Evolutionary conservation across 2,329 filamentous ascomycete genomes (phyloP).

Genomic region (Beauveria australis): DNA sequence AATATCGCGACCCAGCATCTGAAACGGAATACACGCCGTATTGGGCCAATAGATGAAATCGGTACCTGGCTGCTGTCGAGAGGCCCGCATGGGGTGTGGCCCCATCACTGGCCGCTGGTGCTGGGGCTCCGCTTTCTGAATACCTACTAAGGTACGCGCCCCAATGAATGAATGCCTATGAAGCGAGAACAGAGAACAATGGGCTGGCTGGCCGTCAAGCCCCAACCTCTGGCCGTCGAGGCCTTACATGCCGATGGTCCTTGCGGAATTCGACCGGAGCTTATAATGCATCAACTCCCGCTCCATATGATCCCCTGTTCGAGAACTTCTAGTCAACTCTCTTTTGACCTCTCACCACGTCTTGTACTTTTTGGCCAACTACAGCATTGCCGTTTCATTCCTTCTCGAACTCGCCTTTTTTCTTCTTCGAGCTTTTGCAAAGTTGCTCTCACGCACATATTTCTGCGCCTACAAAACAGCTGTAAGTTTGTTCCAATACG

Average conservation of each 20-base stretch:
- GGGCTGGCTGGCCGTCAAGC: neutral
- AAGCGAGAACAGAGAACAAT: slow-evolving; percentile 7
- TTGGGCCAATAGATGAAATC: slow-evolving; percentile 3
- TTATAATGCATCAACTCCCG: slow-evolving; percentile 2
- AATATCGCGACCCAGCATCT: slow-evolving; percentile 1
- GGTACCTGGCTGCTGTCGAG: slow-evolving; percentile 1
- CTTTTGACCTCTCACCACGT: neutral
- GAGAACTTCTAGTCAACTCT: neutral
- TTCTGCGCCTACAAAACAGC: neutral
- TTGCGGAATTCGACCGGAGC: neutral
- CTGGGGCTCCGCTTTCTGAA: slow-evolving; percentile 5
- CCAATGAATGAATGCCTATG: neutral
- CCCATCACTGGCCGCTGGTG: neutral
- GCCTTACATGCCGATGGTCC: neutral
- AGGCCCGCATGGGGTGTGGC: slow-evolving; percentile 6
- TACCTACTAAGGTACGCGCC: slow-evolving; percentile 7
- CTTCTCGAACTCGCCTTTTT: neutral
- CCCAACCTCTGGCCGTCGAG: neutral
- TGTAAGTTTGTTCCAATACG: slow-evolving; percentile 7
- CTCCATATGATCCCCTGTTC: neutral
- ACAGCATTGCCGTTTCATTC: neutral
- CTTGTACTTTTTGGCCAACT: neutral
- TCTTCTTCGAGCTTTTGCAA: neutral
- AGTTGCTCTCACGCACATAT: neutral
- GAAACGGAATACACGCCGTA: neutral